Base-by-base conservation (phyloP, 441 rosid species). In the Mallotus japonicus region DNA sequence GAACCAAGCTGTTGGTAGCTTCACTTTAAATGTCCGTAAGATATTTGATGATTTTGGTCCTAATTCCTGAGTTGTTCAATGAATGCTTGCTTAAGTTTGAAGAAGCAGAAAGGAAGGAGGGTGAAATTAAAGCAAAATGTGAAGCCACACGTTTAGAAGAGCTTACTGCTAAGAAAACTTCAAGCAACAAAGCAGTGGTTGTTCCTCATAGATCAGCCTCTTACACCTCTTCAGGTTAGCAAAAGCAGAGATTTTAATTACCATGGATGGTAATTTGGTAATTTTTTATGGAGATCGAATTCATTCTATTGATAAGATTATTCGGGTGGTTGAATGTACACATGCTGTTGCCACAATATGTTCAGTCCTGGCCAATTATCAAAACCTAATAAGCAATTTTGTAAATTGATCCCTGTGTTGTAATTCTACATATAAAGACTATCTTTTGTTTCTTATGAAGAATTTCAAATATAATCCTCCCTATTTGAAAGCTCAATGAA, bases 1-100 rank as follows among this genome's bases (percentile, higher is more conserved):
- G 97, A 90, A 92, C 62, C 97, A 89, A 79, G 83, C 93, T 51
- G 95, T 92, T 69, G 87, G 83, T 73, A 86, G 88, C 83, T 84
- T 92, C 88, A 92, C 95, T 0, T 83, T 85, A 72, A 92, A 92
- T 74, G 89, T 92, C 65, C 88, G 90, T 15, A 90, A 90, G 83
- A 85, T 92, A 58, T 82, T 90, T 67, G 86, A 85, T 49, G 96
- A 90, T 79, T 82, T 85, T 22, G 91, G 90, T n/a, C n/a, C n/a
- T n/a, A n/a, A n/a, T n/a, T 82, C 89, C 89, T 10, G 96, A 92
- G 49, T 83, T 89, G 61, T 89, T 82, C 61, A 85, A 85, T 63
- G 92, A 89, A 60, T 92, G 96, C 85, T 78, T 84, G 47, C 77
- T 56, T 44, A 84, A 87, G 85, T 87, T 87, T 71, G 83, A 73